phyloP scores from a whole-genome alignment of 73 alveolate species.

The Symbiodinium pilosum region DNA sequence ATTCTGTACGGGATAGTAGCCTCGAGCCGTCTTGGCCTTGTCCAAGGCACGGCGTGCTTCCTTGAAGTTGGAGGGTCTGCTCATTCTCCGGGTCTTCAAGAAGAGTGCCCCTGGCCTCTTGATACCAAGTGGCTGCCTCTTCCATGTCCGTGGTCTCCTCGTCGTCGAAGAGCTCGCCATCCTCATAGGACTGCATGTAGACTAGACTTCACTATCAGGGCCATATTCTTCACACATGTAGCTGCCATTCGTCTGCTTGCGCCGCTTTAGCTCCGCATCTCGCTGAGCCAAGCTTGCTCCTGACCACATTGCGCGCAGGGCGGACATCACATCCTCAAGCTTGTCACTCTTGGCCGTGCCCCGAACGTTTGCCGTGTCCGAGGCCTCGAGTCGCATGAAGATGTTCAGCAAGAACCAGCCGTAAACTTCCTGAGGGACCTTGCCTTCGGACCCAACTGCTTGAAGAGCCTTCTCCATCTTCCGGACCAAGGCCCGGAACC shows the following conservation, averaged over 20 bases:
- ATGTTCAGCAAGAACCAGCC: slow-evolving; percentile 14
- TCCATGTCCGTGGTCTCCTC: neutral
- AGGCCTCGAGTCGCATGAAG: slow-evolving; percentile 11
- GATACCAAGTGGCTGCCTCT: neutral
- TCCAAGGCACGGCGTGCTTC: neutral
- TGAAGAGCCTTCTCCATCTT: neutral
- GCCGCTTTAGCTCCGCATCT: neutral
- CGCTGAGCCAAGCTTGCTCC: neutral
- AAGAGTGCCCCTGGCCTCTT: neutral
- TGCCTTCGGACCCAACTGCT: neutral
- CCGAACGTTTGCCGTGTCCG: slow-evolving; percentile 19
- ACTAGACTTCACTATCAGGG: no score
- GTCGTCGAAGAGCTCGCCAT: no score
- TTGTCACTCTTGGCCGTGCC: neutral
- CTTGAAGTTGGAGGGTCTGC: neutral
- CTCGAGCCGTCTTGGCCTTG: neutral
- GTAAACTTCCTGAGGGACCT: neutral
- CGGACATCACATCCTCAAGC: neutral
- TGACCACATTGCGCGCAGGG: neutral
- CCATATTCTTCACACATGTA: no score
- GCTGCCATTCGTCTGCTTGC: no score
- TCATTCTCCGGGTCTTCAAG: neutral
- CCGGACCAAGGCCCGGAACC: neutral
- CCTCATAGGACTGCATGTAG: no score
- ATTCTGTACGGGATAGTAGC: slow-evolving; percentile 5